Evolutionary conservation across 306 rosid genomes (phyloP), one percentile per base, ranked within the genome.

Genomic region (Erythrophleum fordii): DNA sequence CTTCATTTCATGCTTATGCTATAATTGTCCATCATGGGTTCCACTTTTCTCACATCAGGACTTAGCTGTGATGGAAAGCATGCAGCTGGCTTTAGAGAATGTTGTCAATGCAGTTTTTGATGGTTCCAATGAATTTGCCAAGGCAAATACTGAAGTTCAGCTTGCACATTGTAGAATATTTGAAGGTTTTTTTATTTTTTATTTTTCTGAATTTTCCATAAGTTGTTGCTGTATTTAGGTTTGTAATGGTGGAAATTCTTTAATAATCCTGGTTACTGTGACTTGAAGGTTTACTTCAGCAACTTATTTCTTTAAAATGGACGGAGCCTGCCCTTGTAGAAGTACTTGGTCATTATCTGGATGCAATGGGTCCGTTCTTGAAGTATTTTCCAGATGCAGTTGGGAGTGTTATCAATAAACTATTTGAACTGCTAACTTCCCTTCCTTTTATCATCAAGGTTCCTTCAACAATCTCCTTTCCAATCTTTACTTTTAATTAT

Each of bases 361-460:
- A 88, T 80, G 97, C 97, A 31, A 81, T 95, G 86, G 99, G 99
- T 45, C 92, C 97, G 58, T 93, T 91, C 81, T 80, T 95, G 87
- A 95, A 95, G 89, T 87, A 88, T 75, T 89, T 85, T 83, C 96
- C 99, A 0, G 97, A 90, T 87, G 99, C 97, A 77, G 98, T 84
- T 79, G 96, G 97, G 48, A 86, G 97, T 70, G 97, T 95, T 78
- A 90, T 93, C 83, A 92, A 87, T 81, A 95, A 95, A 86, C 85
- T 95, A 56, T 95, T 95, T 77, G 98, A 93, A 84, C 98, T 95
- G 76, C 89, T 95, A 86, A 91, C 90, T 29, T 93, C 97, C 48
- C 97, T 95, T 45, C 98, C 99, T 45, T 70, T 87, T 60, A 82
- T 61, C 75, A 83, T 86, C 73, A 88, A 93, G 99, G 97, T 95